These are phyloP conservation scores for Earliella scabrosa DNA, from an alignment of 1,284 basidiomycete species.

Conservation along the genomic window DNA sequence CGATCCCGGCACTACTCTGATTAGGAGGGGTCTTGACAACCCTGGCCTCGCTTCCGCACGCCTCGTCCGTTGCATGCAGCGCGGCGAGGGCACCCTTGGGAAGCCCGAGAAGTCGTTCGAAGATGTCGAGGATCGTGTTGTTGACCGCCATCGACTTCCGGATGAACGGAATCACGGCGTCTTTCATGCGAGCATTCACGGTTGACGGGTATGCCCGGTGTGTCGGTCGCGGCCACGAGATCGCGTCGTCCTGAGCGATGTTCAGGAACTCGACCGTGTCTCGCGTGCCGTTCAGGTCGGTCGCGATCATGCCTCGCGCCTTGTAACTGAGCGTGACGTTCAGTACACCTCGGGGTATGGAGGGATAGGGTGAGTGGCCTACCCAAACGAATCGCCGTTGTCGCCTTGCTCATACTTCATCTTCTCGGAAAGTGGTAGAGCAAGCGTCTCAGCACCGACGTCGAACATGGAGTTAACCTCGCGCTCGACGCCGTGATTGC, in stretches of 20 bases:
- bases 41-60: conserved; percentile 64
- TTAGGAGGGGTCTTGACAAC: conserved; percentile 55
- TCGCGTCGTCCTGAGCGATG: conserved; percentile 66
- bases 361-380: conserved; percentile 15
- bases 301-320: conserved; percentile 61
- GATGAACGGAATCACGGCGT: conserved; percentile 58
- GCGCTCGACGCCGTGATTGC: conserved; percentile 63
- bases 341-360: background rate
- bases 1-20: conserved; percentile 35
- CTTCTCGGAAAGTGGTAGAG: conserved; percentile 63
- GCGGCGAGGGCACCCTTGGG: conserved; percentile 51
- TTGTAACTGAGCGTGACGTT: conserved; percentile 55
- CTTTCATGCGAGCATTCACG: conserved; percentile 54
- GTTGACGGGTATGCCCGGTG: conserved; percentile 60
- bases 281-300: conserved; percentile 59
- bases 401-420: conserved; percentile 71
- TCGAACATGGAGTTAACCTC: conserved; percentile 62
- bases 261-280: conserved; percentile 73
- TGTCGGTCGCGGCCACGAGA: conserved; percentile 55
- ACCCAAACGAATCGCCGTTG: conserved; percentile 65
- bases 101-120: conserved; percentile 61
- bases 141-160: conserved; percentile 61
- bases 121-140: conserved; percentile 54
- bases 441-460: conserved; percentile 60
- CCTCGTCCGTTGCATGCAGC: conserved; percentile 50